Conservation (phyloP, 768 basidiomycete species). For the Kwoniella shandongensis region DNA sequence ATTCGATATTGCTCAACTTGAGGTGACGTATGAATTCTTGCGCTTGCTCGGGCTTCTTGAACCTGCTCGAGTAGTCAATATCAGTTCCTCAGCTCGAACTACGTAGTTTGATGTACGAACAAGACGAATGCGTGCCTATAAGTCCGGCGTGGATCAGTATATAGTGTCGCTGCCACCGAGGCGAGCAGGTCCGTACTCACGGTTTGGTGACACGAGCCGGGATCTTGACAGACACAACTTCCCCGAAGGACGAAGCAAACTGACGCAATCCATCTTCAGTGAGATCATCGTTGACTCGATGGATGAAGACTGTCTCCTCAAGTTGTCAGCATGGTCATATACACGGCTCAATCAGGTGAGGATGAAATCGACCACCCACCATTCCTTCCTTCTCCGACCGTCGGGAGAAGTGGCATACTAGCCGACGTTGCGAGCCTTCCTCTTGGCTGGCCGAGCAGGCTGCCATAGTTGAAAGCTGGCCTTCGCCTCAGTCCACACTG, state of each 20-base stretch:
- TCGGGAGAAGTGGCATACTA: conserved; percentile 15
- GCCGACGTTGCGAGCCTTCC: conserved; percentile 11
- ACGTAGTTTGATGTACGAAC: not conserved
- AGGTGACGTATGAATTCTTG: conserved; percentile 29
- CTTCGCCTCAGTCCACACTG: conserved; percentile 11
- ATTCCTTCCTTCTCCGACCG: conserved; percentile 26
- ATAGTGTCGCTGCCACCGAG: not conserved
- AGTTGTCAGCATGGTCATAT: conserved; percentile 8
- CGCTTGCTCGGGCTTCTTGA: conserved; percentile 30
- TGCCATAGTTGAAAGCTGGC: conserved; percentile 18
- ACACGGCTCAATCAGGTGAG: not conserved
- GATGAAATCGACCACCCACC: conserved; percentile 12
- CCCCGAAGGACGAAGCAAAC: conserved; percentile 27
- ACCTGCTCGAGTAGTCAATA: conserved; percentile 10
- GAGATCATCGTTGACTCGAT: conserved; percentile 11
- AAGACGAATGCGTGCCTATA: conserved; percentile 37
- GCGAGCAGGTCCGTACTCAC: conserved; percentile 1
- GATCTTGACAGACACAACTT: conserved; percentile 27
- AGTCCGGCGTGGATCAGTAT: not conserved
- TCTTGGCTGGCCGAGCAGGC: conserved; percentile 1
- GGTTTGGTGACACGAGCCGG: conserved; percentile 9
- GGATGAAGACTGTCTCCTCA: conserved; percentile 28
- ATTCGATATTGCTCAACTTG: conserved; percentile 15
- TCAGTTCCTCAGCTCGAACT: conserved; percentile 1
- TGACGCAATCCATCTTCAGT: conserved; percentile 18